Evolutionary conservation across 1,284 basidiomycete genomes (phyloP).

Genomic region (Exobasidium rhododendri): DNA sequence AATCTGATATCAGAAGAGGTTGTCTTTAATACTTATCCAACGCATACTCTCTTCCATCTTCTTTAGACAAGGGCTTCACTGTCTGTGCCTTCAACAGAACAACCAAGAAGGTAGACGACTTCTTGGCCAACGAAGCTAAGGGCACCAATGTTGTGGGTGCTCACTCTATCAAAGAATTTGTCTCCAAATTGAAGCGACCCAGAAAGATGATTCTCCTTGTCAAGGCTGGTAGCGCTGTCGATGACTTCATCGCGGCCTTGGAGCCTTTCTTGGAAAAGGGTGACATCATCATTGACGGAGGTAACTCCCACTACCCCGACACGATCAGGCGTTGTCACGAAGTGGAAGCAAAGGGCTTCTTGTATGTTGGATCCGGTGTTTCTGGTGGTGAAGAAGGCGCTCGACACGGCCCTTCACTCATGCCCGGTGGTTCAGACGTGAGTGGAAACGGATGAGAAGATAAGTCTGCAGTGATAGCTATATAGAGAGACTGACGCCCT

Average conservation of each 20-base stretch:
- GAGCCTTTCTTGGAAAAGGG: conserved; percentile 64
- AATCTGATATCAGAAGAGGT: background rate
- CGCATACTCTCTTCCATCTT: background rate
- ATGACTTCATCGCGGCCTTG: conserved; percentile 63
- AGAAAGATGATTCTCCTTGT: conserved; percentile 91
- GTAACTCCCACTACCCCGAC: conserved; percentile 99
- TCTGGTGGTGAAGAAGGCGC: conserved; percentile 99
- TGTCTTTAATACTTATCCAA: background rate
- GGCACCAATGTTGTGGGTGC: conserved; percentile 94
- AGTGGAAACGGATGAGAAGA: background rate
- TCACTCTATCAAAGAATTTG: conserved; percentile 84
- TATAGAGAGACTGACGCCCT: too few relatives aligned
- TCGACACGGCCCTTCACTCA: conserved; percentile 92
- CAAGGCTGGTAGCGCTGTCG: conserved; percentile 65
- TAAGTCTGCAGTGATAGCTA: background rate
- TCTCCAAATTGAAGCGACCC: conserved; percentile 61
- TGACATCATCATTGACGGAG: conserved; percentile 97
- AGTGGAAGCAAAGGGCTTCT: conserved; percentile 87
- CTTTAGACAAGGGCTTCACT: conserved; percentile 88
- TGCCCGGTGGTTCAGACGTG: conserved; percentile 87
- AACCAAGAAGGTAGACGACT: conserved; percentile 89
- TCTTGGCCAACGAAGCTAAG: conserved; percentile 96
- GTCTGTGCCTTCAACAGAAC: conserved; percentile 98
- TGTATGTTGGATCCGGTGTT: conserved; percentile 98
- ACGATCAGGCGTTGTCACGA: conserved; percentile 90